Evolutionary conservation across 495 filamentous ascomycete genomes (phyloP).

Genomic region (Talaromyces proteolyticus): DNA sequence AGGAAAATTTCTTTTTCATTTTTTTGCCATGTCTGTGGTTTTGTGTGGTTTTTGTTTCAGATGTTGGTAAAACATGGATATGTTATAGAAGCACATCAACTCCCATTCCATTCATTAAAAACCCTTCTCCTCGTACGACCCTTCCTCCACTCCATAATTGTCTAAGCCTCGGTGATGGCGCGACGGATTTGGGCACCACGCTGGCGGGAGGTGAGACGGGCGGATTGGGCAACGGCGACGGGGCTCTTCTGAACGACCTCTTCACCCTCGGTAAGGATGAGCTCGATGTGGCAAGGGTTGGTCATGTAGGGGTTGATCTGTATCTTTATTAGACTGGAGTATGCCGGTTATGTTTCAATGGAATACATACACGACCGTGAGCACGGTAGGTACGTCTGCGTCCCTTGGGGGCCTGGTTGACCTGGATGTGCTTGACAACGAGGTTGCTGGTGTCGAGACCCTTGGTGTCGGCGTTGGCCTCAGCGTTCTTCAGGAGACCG

Average conservation of each 20-base stretch:
- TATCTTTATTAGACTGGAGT: neutral
- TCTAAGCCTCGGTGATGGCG: conserved; percentile 76
- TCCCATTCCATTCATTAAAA: neutral
- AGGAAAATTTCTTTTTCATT: too few species aligned
- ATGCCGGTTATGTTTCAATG: conserved; percentile 2
- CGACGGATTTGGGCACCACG: conserved; percentile 71
- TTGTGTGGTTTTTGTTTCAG: neutral
- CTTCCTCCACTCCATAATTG: too few species aligned
- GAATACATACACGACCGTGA: conserved; percentile 80
- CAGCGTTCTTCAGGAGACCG: conserved; percentile 96
- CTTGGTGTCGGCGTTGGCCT: conserved; percentile 98
- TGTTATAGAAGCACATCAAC: neutral
- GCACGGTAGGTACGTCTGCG: conserved; percentile 97
- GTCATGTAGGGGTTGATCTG: conserved; percentile 99
- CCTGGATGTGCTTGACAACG: conserved; percentile 98
- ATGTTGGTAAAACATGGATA: neutral
- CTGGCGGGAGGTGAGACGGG: conserved; percentile 78
- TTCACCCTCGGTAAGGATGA: conserved; percentile 98
- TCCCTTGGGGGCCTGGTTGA: conserved; percentile 99
- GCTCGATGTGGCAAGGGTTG: conserved; percentile 98
- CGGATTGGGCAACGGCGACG: conserved; percentile 50
- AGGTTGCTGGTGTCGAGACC: conserved; percentile 96
- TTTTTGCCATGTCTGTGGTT: neutral
- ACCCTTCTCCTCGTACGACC: too few species aligned
- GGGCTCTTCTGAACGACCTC: conserved; percentile 72